Base-by-base conservation (phyloP, 2,329 filamentous ascomycete genomes). In the Ascocoryne sarcoides region DNA sequence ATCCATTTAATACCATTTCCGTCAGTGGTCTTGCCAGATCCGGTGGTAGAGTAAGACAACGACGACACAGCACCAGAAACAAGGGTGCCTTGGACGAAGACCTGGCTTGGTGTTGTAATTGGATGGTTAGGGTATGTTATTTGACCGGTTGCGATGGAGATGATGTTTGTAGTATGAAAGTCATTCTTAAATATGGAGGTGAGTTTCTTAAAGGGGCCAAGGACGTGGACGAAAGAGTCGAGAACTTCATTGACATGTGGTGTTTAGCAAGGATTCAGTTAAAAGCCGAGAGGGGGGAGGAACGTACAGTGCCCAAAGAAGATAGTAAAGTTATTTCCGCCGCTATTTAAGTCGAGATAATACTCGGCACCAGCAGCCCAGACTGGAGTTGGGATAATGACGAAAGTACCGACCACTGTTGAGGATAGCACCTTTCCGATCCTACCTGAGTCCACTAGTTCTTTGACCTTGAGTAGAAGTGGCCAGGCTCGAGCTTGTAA, bases 401-500 rank as follows among this genome's bases (percentile, higher is more conserved):
- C 19, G 15, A 39, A 36, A 10, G 16, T 15, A 10, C 4, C 18
- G 10, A 19, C 20, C 1, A 43, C 40, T 10, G 40, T 43, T 12
- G 36, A 35, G 12, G 42, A 43, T 5, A 51, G 31, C 1, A 73
- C 56, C 23, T 60, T 60, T 2, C 69, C 71, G 10, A 73, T 60
- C 28, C 61, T 59, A 1, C 66, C 66, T 2, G 56, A 56, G 1
- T 58, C 51, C 3, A 74, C 42, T 3, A 71, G 51, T 12, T 65
- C 52, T 40, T 64, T 67, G 8, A 70, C 42, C 40, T 65, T 69
- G 3, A 55, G 12, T 2, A 67, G 48, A 0, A 63, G 48, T 3
- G 67, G 67, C 36, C 55, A 56, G 2, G 64, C 59, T 4, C 65
- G 59, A 2, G 60, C 66, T 50, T 75, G 71, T 4, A 71, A 42